Conservation (phyloP, 2,329 filamentous ascomycete species). For the Phaeomoniella chlamydospora region DNA sequence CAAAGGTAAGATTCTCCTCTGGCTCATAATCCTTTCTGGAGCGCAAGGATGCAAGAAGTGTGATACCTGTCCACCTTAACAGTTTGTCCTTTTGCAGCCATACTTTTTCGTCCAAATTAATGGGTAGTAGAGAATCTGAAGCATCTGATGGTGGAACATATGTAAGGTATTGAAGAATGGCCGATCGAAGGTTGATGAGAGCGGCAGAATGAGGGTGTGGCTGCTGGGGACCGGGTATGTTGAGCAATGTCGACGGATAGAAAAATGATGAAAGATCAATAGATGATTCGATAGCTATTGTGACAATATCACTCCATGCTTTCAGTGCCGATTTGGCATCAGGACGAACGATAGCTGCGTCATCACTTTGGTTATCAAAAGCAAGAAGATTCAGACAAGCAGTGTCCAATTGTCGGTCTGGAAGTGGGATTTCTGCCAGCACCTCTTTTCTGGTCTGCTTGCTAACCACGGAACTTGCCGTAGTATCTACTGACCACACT, state of each 20-base stretch:
- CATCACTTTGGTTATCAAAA: background rate
- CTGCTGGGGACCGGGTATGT: background rate
- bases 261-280: background rate
- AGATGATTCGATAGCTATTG: conserved; percentile 16
- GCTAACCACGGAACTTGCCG: background rate
- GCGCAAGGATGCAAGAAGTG: background rate
- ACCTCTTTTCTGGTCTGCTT: background rate
- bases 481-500: background rate
- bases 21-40: background rate
- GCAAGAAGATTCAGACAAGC: conserved; percentile 4
- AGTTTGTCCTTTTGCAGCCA: background rate
- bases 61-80: background rate
- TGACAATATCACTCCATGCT: conserved; percentile 31
- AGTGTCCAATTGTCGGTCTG: background rate
- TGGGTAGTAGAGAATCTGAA: too few species aligned
- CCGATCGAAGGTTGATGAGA: background rate
- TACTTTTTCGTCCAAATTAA: background rate
- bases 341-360: conserved; percentile 25
- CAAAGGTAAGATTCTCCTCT: background rate
- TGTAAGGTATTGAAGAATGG: background rate
- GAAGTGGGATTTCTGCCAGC: background rate
- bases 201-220: background rate
- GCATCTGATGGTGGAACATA: background rate
- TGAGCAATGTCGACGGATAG: background rate
- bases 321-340: conserved; percentile 30